These are phyloP conservation scores for Lactifluus hygrophoroides DNA, from an alignment of 768 basidiomycete genomes.

Conservation along the genomic window DNA sequence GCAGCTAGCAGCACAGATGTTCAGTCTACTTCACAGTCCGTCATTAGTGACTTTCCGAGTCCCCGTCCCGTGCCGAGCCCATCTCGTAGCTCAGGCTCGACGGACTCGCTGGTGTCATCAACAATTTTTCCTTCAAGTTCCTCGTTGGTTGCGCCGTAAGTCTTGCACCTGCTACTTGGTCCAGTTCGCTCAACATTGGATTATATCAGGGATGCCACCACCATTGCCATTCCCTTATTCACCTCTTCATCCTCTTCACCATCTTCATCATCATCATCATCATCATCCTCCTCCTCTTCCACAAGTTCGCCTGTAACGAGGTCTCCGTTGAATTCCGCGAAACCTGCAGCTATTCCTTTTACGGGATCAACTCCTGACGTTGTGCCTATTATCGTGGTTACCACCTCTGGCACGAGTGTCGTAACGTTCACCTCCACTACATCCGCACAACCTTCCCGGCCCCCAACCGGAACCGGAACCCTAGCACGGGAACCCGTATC, in stretches of 20 bases:
- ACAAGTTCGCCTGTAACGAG: constrained; percentile 1
- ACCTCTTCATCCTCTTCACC: background rate
- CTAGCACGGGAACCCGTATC: constrained; percentile 22
- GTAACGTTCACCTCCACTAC: constrained; percentile 20
- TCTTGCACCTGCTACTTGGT: background rate
- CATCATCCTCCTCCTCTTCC: background rate
- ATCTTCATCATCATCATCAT: background rate
- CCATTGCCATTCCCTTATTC: background rate
- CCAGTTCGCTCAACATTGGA: background rate
- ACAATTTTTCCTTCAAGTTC: background rate
- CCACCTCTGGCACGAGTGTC: constrained; percentile 10
- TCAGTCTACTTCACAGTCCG: background rate
- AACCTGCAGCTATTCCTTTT: background rate
- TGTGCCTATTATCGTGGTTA: background rate
- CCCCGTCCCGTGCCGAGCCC: background rate
- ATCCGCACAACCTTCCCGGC: constrained; percentile 25
- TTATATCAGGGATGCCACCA: background rate
- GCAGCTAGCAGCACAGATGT: background rate
- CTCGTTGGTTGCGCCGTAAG: background rate
- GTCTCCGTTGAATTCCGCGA: background rate
- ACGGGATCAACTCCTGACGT: background rate
- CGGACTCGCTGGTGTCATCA: background rate
- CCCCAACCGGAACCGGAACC: constrained; percentile 18
- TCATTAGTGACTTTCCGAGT: background rate
- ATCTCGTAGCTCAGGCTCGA: background rate